phyloP scores from a whole-genome alignment of 352 stramenopile species.

The Phytophthora aleatoria region DNA sequence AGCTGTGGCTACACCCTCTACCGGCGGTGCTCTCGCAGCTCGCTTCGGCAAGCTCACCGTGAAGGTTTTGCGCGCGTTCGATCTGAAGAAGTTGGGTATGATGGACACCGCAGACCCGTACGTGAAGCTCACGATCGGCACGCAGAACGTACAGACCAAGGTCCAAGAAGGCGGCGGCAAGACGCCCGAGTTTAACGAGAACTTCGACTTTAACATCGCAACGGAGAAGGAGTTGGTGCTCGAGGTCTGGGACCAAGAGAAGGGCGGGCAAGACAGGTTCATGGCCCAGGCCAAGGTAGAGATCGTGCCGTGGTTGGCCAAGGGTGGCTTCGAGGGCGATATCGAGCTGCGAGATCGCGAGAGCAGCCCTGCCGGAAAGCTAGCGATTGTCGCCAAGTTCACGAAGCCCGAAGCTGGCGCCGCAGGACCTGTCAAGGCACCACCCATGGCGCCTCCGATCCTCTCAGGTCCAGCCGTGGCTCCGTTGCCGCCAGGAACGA shows the following conservation, averaged over 20 bases:
- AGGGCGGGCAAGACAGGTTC: conserved; percentile 89
- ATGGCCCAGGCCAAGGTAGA: conserved; percentile 91
- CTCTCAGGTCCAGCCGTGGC: conserved; percentile 67
- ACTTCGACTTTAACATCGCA: conserved; percentile 95
- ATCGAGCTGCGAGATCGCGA: conserved; percentile 88
- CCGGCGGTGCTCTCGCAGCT: conserved; percentile 57
- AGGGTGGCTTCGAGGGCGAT: conserved; percentile 92
- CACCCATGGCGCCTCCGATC: conserved; percentile 61
- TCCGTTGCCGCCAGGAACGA: conserved; percentile 59
- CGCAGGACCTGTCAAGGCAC: conserved; percentile 47
- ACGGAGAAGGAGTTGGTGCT: conserved; percentile 95
- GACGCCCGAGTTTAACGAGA: conserved; percentile 94
- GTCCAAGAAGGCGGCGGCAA: conserved; percentile 91
- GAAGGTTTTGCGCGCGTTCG: conserved; percentile 90
- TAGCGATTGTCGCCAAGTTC: conserved; percentile 90
- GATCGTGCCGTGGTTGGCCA: conserved; percentile 94
- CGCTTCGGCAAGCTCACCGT: conserved; percentile 93
- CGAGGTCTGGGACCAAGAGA: conserved; percentile 92
- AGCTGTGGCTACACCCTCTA: conserved; percentile 35
- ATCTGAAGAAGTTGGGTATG: conserved; percentile 93
- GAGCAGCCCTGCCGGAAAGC: conserved; percentile 76
- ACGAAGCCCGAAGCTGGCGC: conserved; percentile 57
- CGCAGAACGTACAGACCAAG: conserved; percentile 78
- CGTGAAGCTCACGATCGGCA: conserved; percentile 91
- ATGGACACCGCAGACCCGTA: conserved; percentile 95